These are phyloP conservation scores for Penicillium psychrosexuale DNA, from an alignment of 2,329 filamentous ascomycete genomes.

Conservation along the genomic window DNA sequence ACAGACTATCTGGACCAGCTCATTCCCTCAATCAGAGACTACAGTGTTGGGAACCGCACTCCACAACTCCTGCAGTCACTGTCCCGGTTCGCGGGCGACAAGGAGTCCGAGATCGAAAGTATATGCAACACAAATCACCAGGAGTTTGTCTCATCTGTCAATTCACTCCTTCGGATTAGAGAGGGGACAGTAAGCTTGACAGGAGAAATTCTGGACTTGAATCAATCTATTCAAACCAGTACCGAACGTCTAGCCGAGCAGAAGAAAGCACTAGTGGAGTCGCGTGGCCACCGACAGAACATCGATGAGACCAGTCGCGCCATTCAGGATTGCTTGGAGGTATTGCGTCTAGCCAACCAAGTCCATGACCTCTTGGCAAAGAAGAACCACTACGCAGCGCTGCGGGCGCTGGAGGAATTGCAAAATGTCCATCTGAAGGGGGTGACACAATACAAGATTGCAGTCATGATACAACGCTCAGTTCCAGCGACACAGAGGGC, in stretches of 20 bases:
- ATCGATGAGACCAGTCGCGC: slow-evolving; percentile 90
- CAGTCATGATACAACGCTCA: slow-evolving; percentile 92
- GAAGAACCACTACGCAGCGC: slow-evolving; percentile 92
- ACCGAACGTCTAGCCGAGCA: slow-evolving; percentile 92
- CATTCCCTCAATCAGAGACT: slow-evolving; percentile 91
- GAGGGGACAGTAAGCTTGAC: slow-evolving; percentile 88
- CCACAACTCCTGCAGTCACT: slow-evolving; percentile 73
- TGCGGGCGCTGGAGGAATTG: slow-evolving; percentile 90
- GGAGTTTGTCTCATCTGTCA: slow-evolving; percentile 90
- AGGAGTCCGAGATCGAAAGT: slow-evolving; percentile 86
- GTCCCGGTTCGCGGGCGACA: slow-evolving; percentile 76
- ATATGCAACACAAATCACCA: slow-evolving; percentile 96
- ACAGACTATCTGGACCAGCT: slow-evolving; percentile 93
- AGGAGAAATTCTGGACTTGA: slow-evolving; percentile 84
- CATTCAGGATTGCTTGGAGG: slow-evolving; percentile 85
- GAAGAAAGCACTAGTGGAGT: slow-evolving; percentile 91
- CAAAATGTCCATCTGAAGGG: slow-evolving; percentile 96
- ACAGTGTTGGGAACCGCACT: slow-evolving; percentile 69
- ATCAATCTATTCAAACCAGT: slow-evolving; percentile 90
- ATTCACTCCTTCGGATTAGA: slow-evolving; percentile 85
- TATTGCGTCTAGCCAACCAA: slow-evolving; percentile 87
- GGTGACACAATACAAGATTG: slow-evolving; percentile 90
- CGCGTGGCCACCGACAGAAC: slow-evolving; percentile 86
- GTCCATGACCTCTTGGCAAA: slow-evolving; percentile 87
- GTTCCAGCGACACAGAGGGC: slow-evolving; percentile 88